Conservation (phyloP, 2,329 filamentous ascomycete genomes). For the Ceratocystis colombiana region DNA sequence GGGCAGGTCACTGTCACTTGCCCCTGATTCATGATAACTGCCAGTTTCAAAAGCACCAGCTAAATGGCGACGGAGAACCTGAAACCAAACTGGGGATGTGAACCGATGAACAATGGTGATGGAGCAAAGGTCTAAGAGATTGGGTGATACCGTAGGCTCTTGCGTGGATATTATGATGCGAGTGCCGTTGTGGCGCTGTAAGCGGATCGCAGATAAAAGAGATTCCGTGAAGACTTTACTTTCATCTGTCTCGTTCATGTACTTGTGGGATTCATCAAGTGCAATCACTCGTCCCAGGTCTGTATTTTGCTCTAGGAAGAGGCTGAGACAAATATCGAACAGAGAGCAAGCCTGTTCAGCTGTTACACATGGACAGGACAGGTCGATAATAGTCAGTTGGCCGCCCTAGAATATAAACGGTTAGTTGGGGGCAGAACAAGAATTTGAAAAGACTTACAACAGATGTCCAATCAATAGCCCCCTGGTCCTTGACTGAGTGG, state of each 20-base stretch:
- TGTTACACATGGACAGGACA: background rate
- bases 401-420: background rate
- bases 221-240: background rate
- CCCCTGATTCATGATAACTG: background rate
- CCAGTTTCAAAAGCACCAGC: background rate
- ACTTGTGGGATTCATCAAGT: background rate
- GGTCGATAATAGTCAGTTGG: background rate
- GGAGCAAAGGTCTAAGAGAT: background rate
- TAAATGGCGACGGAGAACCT: background rate
- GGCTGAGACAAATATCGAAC: background rate
- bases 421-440: background rate
- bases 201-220: background rate
- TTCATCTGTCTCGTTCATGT: background rate
- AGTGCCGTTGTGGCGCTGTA: background rate
- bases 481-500: background rate
- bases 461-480: background rate
- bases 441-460: background rate
- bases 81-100: background rate
- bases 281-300: background rate
- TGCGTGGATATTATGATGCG: background rate
- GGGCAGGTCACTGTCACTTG: background rate
- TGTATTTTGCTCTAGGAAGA: background rate
- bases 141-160: background rate
- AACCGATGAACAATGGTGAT: background rate
- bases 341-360: background rate